Percentiles rank a stretch among this genome's conserved stretches.
phyloP scores from a whole-genome alignment of 2,329 filamentous ascomycete species.

The Talaromyces sp. region DNA sequence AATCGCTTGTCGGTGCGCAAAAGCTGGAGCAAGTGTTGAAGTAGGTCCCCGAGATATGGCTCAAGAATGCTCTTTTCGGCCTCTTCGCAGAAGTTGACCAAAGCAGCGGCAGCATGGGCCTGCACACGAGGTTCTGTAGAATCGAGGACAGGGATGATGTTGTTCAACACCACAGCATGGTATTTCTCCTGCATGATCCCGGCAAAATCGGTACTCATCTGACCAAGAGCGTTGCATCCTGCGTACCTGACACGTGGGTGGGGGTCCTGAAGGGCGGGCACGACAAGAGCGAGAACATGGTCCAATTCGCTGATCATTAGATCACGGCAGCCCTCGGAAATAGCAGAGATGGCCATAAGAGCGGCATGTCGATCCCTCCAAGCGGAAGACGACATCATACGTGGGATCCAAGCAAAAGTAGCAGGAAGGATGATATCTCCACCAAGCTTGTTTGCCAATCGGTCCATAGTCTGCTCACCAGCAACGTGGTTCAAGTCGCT shows the following conservation, averaged over 20 bases:
- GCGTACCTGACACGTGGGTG: constrained; percentile 96
- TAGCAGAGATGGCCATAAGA: constrained; percentile 97
- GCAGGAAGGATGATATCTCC: constrained; percentile 88
- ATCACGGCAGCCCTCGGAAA: constrained; percentile 93
- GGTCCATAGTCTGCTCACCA: constrained; percentile 97
- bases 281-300: constrained; percentile 90
- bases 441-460: constrained; percentile 92
- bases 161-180: constrained; percentile 79
- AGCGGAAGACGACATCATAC: constrained; percentile 92
- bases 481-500: constrained; percentile 97
- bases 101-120: constrained; percentile 91
- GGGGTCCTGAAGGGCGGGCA: constrained; percentile 81
- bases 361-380: constrained; percentile 96
- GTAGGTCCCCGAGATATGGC: constrained; percentile 84
- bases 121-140: constrained; percentile 91
- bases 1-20: constrained; percentile 91
- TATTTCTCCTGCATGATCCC: constrained; percentile 97
- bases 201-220: constrained; percentile 99
- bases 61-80: constrained; percentile 88
- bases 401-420: constrained; percentile 93
- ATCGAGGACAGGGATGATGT: constrained; percentile 87
- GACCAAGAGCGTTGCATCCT: constrained; percentile 95
- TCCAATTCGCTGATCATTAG: constrained; percentile 93
- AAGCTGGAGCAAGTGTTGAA: constrained; percentile 80
- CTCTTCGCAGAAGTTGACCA: constrained; percentile 99